These are phyloP conservation scores for Solanum virginianum DNA, from an alignment of 257 asterid genomes.

Conservation along the genomic window DNA sequence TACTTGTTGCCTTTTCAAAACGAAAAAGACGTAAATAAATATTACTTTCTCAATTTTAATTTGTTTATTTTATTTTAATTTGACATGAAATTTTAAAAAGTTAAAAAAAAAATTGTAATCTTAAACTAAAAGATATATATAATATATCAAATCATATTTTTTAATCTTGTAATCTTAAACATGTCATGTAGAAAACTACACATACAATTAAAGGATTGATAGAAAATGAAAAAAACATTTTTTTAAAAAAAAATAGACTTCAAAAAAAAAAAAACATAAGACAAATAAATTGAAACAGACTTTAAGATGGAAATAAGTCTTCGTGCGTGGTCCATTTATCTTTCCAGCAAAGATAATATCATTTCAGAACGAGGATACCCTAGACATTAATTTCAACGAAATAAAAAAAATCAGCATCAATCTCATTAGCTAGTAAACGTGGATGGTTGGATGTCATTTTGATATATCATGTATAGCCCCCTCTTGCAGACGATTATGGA, in stretches of 20 bases:
- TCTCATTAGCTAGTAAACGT: not conserved
- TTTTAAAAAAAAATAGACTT: not conserved
- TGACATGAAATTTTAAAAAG: not conserved
- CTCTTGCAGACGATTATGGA: not conserved
- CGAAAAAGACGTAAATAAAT: not conserved
- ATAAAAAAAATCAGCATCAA: not conserved
- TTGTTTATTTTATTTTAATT: not conserved
- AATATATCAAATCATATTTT: not conserved
- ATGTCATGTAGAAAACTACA: not conserved
- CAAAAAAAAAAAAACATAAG: not conserved
- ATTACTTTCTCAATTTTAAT: not conserved
- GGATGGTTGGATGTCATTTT: not conserved
- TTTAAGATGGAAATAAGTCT: not conserved
- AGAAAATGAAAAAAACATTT: not conserved
- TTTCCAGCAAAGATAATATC: not conserved
- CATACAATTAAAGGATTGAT: not conserved
- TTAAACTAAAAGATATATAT: not conserved
- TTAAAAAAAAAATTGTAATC: not conserved
- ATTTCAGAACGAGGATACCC: not conserved
- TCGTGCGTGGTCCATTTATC: not conserved
- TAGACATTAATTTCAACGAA: not conserved
- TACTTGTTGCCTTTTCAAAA: not conserved
- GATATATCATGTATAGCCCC: not conserved
- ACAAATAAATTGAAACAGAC: not conserved
- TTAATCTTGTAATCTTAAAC: not conserved